Evolutionary conservation across 192 early-diverging fungal species (phyloP).

Genomic region (Umbelopsis isabellina): DNA sequence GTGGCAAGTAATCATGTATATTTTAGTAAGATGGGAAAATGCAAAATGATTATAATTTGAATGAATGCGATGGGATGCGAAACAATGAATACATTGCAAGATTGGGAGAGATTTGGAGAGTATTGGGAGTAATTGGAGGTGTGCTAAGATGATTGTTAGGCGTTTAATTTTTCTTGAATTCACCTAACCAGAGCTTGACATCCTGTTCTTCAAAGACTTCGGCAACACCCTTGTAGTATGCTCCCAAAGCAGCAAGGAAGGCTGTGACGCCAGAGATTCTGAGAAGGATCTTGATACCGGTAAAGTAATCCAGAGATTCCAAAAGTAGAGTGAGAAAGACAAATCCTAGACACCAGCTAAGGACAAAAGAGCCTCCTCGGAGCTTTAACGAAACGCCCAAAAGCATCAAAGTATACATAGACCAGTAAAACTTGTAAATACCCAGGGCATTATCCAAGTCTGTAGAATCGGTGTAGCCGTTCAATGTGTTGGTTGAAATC

Average conservation of each 20-base stretch:
- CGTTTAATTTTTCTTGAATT: conserved; percentile 1
- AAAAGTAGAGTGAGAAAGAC: conserved; percentile 34
- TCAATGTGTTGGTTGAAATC: neutral
- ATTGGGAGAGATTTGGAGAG: too few species aligned
- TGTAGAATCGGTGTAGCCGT: conserved; percentile 1
- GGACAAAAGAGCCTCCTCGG: conserved; percentile 23
- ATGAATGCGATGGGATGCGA: too few species aligned
- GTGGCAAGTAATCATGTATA: too few species aligned
- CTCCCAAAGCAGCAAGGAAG: conserved; percentile 28
- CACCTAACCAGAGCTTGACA: conserved; percentile 17
- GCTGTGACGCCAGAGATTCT: conserved; percentile 33
- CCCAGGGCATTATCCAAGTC: conserved; percentile 6
- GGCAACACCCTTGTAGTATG: conserved; percentile 35
- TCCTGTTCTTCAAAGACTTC: conserved; percentile 41
- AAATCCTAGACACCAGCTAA: conserved; percentile 27
- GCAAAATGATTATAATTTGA: too few species aligned
- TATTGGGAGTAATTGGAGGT: too few species aligned
- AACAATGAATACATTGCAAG: too few species aligned
- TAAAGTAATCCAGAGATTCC: conserved; percentile 2
- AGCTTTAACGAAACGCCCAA: conserved; percentile 24
- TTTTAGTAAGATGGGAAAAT: too few species aligned
- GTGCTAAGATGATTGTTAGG: too few species aligned
- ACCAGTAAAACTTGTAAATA: conserved; percentile 33
- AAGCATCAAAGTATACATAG: conserved; percentile 18
- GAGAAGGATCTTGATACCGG: neutral